Conservation (phyloP, 306 rosid genomes). For the Begonia loranthoides region DNA sequence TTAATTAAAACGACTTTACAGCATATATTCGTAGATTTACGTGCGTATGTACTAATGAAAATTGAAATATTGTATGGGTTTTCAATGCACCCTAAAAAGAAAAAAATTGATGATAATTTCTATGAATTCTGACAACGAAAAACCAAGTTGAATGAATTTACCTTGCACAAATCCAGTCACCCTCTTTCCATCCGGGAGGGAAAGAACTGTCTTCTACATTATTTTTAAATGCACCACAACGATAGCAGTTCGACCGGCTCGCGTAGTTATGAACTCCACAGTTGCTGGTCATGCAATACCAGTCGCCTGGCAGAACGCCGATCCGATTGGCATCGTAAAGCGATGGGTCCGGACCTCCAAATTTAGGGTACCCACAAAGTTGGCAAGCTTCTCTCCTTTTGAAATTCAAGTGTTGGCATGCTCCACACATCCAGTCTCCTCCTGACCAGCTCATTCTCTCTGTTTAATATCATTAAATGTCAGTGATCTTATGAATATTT, state of each 20-base stretch:
- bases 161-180: constrained; percentile 70
- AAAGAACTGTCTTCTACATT: not conserved
- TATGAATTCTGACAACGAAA: no score
- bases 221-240: constrained; percentile 19
- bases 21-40: no score
- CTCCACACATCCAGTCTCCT: constrained; percentile 71
- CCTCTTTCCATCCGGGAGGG: constrained; percentile 69
- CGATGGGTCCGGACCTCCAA: constrained; percentile 50
- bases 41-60: no score
- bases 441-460: constrained; percentile 52
- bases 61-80: no score
- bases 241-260: constrained; percentile 9
- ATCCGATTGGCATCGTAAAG: constrained; percentile 20
- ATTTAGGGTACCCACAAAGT: constrained; percentile 50
- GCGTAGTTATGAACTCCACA: constrained; percentile 64
- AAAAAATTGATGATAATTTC: no score
- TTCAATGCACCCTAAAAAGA: no score
- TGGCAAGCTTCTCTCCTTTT: constrained; percentile 60
- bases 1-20: no score
- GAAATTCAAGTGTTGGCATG: constrained; percentile 58
- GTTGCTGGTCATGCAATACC: constrained; percentile 38
- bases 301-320: constrained; percentile 57
- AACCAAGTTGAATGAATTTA: constrained; percentile 1
- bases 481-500: no score
- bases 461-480: no score